These are phyloP conservation scores for Coriolopsis trogii DNA, from an alignment of 1,284 basidiomycete genomes.

Conservation along the genomic window DNA sequence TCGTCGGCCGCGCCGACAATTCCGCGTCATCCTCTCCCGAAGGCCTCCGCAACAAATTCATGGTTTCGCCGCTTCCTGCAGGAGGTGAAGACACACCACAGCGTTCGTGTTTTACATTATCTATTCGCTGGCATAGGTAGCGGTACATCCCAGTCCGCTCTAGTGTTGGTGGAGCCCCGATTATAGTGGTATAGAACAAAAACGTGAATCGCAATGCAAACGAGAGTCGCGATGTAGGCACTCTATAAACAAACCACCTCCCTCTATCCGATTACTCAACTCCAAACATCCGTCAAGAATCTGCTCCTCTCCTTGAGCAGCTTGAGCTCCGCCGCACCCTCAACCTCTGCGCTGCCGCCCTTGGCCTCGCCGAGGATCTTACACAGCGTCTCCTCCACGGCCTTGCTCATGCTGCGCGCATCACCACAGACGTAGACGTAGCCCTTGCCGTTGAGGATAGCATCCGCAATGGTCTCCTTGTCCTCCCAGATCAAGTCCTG, in stretches of 20 bases:
- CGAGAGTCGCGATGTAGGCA: constrained; percentile 1
- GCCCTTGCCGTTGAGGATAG: constrained; percentile 91
- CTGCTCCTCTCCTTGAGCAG: constrained; percentile 90
- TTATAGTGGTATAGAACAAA: not conserved
- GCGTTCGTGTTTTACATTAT: not conserved
- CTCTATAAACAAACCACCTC: not conserved
- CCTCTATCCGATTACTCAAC: constrained; percentile 12
- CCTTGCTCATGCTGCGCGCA: constrained; percentile 94
- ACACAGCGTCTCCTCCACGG: constrained; percentile 87
- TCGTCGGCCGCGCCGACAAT: not conserved
- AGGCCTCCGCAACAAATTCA: not conserved
- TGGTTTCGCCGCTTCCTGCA: not conserved
- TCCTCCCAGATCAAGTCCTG: constrained; percentile 95
- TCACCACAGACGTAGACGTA: constrained; percentile 97
- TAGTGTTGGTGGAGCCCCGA: constrained; percentile 5
- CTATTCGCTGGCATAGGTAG: constrained; percentile 1
- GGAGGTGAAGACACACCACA: not conserved
- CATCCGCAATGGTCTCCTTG: constrained; percentile 79
- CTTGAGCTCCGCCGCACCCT: constrained; percentile 91
- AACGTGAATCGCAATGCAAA: constrained; percentile 1
- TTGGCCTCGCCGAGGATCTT: constrained; percentile 93
- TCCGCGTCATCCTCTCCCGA: no score
- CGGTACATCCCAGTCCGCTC: not conserved
- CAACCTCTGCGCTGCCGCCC: constrained; percentile 82
- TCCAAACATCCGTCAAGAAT: constrained; percentile 82